Conservation (phyloP, 2,329 filamentous ascomycete species). For the Venturiaceae sp. region DNA sequence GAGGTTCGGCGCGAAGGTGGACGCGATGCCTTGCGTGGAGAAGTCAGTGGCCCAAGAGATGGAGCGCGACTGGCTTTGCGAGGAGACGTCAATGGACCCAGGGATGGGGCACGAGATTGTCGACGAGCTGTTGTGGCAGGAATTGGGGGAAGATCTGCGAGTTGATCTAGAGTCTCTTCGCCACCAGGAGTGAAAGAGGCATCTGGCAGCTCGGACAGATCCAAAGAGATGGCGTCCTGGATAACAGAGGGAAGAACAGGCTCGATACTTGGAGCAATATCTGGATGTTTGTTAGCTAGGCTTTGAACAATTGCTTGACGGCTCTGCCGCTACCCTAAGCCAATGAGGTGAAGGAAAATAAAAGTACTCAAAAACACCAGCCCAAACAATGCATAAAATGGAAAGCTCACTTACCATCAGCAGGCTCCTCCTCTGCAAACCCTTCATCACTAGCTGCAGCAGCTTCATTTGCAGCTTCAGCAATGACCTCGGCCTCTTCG, state of each 20-base stretch:
- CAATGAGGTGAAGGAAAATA: too few relatives aligned
- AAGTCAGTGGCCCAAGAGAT: not conserved
- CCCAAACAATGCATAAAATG: not conserved
- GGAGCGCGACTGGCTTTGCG: not conserved
- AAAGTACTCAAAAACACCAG: not conserved
- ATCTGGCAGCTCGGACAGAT: constrained; percentile 4
- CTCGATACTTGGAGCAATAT: constrained; percentile 1
- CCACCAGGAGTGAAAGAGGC: constrained; percentile 1
- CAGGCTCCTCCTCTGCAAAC: not conserved
- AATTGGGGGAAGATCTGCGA: constrained; percentile 2
- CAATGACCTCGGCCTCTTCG: not conserved
- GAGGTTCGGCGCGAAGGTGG: not conserved
- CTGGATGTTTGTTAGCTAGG: not conserved
- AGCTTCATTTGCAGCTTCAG: not conserved
- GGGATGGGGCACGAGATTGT: constrained; percentile 1
- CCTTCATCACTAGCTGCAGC: not conserved
- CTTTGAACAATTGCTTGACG: too few relatives aligned
- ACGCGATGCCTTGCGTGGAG: not conserved
- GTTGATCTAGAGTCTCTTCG: constrained; percentile 1
- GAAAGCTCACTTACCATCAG: not conserved
- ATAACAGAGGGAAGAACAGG: not conserved
- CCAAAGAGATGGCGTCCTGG: not conserved
- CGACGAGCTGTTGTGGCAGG: not conserved
- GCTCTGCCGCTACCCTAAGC: too few relatives aligned
- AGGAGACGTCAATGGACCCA: not conserved